phyloP scores from a whole-genome alignment of 225 moss, liverwort and hornwort genomes.

The Rhytidiadelphus loreus region DNA sequence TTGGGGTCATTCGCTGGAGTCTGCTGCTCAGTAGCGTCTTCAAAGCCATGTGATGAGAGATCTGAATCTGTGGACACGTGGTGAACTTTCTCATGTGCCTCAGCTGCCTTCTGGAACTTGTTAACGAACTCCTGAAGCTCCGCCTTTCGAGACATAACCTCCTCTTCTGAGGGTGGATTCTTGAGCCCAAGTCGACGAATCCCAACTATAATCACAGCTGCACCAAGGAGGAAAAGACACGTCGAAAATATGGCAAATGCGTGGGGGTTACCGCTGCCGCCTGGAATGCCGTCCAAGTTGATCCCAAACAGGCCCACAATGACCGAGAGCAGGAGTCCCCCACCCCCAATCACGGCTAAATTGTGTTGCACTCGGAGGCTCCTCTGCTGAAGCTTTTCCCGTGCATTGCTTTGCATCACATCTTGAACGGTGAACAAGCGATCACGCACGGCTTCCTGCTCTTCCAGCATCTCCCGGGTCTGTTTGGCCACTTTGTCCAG shows the following conservation, averaged over 20 bases:
- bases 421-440: slow-evolving; percentile 92
- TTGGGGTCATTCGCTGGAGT: neutral
- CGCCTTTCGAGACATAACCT: slow-evolving; percentile 41
- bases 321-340: slow-evolving; percentile 71
- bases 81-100: slow-evolving; percentile 66
- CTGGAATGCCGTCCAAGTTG: slow-evolving; percentile 91
- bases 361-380: slow-evolving; percentile 91
- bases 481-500: slow-evolving; percentile 45
- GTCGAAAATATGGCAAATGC: slow-evolving; percentile 50
- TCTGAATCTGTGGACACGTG: slow-evolving; percentile 12
- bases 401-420: slow-evolving; percentile 77
- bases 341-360: slow-evolving; percentile 77
- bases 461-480: slow-evolving; percentile 72
- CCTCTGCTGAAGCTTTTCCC: slow-evolving; percentile 70
- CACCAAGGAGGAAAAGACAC: slow-evolving; percentile 30
- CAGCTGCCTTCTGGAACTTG: slow-evolving; percentile 72
- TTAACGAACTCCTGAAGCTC: slow-evolving; percentile 66
- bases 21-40: neutral
- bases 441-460: slow-evolving; percentile 88
- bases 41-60: neutral
- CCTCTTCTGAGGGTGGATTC: slow-evolving; percentile 57
- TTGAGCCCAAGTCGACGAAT: slow-evolving; percentile 55
- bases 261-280: slow-evolving; percentile 10
- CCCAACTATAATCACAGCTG: slow-evolving; percentile 31
- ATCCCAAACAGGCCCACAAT: slow-evolving; percentile 85